Evolutionary conservation across 2,329 filamentous ascomycete species (phyloP), one percentile per base, ranked within the genome.

Genomic region (Epichloe uncinata): DNA sequence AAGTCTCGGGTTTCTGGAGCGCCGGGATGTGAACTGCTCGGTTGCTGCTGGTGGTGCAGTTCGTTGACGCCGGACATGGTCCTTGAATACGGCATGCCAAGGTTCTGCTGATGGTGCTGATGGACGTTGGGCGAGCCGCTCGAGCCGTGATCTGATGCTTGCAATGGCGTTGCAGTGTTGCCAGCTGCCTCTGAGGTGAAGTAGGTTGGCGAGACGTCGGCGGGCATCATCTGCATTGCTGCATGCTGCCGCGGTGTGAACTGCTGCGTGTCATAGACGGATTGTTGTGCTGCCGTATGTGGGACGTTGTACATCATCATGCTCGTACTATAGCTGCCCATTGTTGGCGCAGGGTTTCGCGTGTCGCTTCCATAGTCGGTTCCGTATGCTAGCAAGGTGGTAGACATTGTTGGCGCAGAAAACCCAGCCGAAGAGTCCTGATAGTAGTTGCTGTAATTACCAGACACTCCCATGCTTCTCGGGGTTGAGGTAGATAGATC

Each of bases 241-340:
- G 84, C 80, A 69, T 84, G 78, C 63, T 88, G 85, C 72, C 85
- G 82, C 58, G 81, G 73, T 61, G 82, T 77, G 71, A 88, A 94
- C 63, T 83, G 83, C 64, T 82, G 79, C 62, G 80, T 72, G 67
- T 91, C 85, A 71, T 94, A 95, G 69, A 84, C 73, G 71, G 79
- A 66, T 69, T 71, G 73, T 68, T 79, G 78, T 55, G 74, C 69
- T 54, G 71, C 72, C 60, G 80, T 72, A 63, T 82, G 81, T 62
- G 76, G 72, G 60, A 90, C 84, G 69, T 82, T 83, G 73, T 94
- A 94, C 77, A 93, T 83, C 71, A 91, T 81, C 55, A 79, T 78
- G 50, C 78, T 70, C 49, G 81, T 68, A 60, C 72, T 81, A 72
- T 78, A 85, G 65, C 70, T 71, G 61, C 70, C 66, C 60, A 79